These are phyloP conservation scores for Lathyrus sativus DNA, from an alignment of 306 rosid species.

Conservation along the genomic window DNA sequence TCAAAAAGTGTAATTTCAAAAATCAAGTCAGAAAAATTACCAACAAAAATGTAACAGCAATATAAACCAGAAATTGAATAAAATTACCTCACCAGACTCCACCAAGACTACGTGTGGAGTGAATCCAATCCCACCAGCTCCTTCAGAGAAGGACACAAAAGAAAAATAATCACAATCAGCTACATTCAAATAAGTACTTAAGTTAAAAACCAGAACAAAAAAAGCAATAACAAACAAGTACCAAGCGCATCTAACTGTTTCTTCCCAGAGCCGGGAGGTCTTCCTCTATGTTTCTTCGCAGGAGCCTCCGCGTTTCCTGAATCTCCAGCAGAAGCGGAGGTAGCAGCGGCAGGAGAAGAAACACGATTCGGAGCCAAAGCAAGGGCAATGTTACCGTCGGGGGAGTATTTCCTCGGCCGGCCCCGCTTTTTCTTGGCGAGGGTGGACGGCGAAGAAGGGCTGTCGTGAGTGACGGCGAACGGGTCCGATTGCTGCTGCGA, in stretches of 20 bases:
- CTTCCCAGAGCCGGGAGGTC: slow-evolving; percentile 93
- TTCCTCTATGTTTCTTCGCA: slow-evolving; percentile 71
- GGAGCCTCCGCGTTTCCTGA: slow-evolving; percentile 61
- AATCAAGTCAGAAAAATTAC: background rate
- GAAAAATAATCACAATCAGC: slow-evolving; percentile 30
- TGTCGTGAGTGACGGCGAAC: slow-evolving; percentile 53
- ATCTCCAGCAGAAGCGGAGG: slow-evolving; percentile 33
- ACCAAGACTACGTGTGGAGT: slow-evolving; percentile 86
- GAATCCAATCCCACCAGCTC: slow-evolving; percentile 78
- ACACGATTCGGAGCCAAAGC: slow-evolving; percentile 64
- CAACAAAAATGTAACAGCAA: slow-evolving; percentile 5
- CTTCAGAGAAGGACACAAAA: slow-evolving; percentile 43
- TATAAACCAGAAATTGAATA: slow-evolving; percentile 5
- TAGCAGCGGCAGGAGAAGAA: slow-evolving; percentile 44
- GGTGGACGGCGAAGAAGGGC: slow-evolving; percentile 54
- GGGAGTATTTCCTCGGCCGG: slow-evolving; percentile 86
- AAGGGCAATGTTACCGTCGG: slow-evolving; percentile 88
- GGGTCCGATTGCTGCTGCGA: slow-evolving; percentile 54
- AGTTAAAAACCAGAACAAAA: background rate
- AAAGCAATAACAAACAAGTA: slow-evolving; percentile 31
- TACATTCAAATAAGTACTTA: slow-evolving; percentile 12
- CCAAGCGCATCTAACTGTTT: slow-evolving; percentile 83
- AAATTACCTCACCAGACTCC: slow-evolving; percentile 75
- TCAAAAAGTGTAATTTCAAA: background rate
- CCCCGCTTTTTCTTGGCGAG: slow-evolving; percentile 87